A percentile compares a stretch with the other conserved stretches of the same genome.
Conservation (phyloP, 805 yeast species). For the Wickerhamomyces xylosicus region DNA sequence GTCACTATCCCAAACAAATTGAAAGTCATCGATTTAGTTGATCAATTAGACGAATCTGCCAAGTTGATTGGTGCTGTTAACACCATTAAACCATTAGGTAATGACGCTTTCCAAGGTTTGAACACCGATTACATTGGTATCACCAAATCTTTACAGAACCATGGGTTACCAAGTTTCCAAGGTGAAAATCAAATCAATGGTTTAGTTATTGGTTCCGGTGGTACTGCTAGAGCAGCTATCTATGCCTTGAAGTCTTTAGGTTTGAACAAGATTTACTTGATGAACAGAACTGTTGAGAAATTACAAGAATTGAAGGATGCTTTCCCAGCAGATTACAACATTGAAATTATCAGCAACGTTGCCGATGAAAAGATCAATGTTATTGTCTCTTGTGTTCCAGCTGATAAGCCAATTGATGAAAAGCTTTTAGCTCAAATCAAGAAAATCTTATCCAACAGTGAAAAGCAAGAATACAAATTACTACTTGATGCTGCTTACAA, state of each 20-base stretch:
- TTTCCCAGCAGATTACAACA: slow-evolving; percentile 52
- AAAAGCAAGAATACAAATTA: slow-evolving; percentile 15
- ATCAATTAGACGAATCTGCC: slow-evolving; percentile 68
- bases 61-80: slow-evolving; percentile 86
- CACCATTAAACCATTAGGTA: slow-evolving; percentile 53
- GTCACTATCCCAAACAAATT: slow-evolving; percentile 90
- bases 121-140: slow-evolving; percentile 97
- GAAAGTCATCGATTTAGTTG: slow-evolving; percentile 60
- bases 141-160: slow-evolving; percentile 47
- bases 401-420: slow-evolving; percentile 57
- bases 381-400: slow-evolving; percentile 78
- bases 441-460: slow-evolving; percentile 32
- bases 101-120: slow-evolving; percentile 57
- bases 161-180: slow-evolving; percentile 43
- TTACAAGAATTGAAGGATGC: slow-evolving; percentile 44
- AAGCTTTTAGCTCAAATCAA: slow-evolving; percentile 38
- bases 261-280: slow-evolving; percentile 61
- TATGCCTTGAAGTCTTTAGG: slow-evolving; percentile 78
- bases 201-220: slow-evolving; percentile 92
- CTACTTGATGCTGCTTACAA: slow-evolving; percentile 92
- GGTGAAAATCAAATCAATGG: slow-evolving; percentile 37
- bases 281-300: slow-evolving; percentile 71
- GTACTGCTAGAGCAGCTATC: slow-evolving; percentile 92
- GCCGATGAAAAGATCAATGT: slow-evolving; percentile 42
- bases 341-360: slow-evolving; percentile 42